Percentiles rank a stretch among this genome's conserved stretches.
Evolutionary conservation across 257 asterid species (phyloP).

Genomic region (Solanum habrochaites): DNA sequence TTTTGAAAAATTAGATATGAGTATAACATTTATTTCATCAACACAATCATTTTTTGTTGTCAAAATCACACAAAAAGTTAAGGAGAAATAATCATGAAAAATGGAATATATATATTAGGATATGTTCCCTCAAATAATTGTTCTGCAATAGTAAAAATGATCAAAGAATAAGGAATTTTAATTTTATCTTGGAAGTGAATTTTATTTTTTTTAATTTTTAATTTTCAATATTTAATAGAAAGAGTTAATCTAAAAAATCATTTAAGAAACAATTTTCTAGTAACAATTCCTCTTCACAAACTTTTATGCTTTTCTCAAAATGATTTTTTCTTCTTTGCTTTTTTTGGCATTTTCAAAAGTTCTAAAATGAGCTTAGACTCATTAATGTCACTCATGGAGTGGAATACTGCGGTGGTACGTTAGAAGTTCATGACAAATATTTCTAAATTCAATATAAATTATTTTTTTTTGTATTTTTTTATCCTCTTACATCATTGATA

Average conservation of each 20-base stretch:
- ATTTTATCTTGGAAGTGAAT: neutral
- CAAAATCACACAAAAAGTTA: neutral
- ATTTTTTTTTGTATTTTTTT: neutral
- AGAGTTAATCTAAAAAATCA: neutral
- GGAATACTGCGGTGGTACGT: too few relatives aligned
- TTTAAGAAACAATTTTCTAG: neutral
- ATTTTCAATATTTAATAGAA: neutral
- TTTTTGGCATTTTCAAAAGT: neutral
- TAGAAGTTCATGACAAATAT: too few relatives aligned
- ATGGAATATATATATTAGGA: neutral
- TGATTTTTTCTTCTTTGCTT: neutral
- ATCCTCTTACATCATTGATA: neutral
- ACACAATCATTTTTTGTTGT: neutral
- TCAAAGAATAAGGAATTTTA: too few relatives aligned
- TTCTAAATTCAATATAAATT: too few relatives aligned
- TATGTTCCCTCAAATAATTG: neutral
- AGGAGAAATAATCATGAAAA: neutral
- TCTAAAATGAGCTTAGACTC: neutral
- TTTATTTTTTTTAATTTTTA: neutral
- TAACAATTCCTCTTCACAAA: neutral
- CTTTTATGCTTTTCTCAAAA: neutral
- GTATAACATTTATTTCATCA: neutral
- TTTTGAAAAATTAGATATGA: neutral
- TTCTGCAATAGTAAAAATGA: neutral
- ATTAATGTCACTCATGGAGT: too few relatives aligned